phyloP scores from a whole-genome alignment of 345 rosid species.

The rapeseed (Brassica napus) region Da-Ae NC_063435.1:972001-972500 shows the following conservation, averaged over 20 bases:
- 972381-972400: constrained; percentile 79
- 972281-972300: constrained; percentile 83
- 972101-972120: constrained; percentile 66
- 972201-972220: no score
- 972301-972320: constrained; percentile 91
- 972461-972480: constrained; percentile 75
- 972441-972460: constrained; percentile 75
- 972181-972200: no score
- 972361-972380: constrained; percentile 68
- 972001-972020: constrained; percentile 79
- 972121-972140: constrained; percentile 74
- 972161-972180: no score
- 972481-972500: constrained; percentile 64
- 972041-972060: constrained; percentile 77
- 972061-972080: constrained; percentile 69
- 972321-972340: constrained; percentile 67
- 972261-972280: no score
- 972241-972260: no score
- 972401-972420: constrained; percentile 78
- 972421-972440: constrained; percentile 75
- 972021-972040: constrained; percentile 77
- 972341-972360: constrained; percentile 75
- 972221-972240: no score
- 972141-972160: background rate
- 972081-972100: constrained; percentile 54